Conservation (phyloP, 129 eudicot genomes). For the Flaveria trinervia region DNA sequence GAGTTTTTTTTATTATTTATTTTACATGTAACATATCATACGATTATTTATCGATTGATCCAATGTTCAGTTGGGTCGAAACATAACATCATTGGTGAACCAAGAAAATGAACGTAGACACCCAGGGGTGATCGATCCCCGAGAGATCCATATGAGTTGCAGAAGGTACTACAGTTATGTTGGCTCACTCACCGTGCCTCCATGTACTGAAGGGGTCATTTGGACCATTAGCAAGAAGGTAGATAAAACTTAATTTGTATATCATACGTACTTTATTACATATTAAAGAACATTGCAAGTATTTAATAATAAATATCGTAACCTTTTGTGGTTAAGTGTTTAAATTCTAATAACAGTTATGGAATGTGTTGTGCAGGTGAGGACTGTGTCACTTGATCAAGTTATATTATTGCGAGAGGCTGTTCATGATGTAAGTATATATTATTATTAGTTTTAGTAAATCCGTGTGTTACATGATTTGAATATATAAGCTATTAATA, state of each 20-base stretch:
- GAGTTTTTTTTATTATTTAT: not conserved
- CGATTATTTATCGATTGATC: not conserved
- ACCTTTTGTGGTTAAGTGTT: not conserved
- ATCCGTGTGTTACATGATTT: no score
- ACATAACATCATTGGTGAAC: slow-evolving; percentile 40
- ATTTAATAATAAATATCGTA: not conserved
- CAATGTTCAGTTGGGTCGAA: slow-evolving; percentile 28
- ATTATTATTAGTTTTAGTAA: no score
- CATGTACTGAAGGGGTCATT: slow-evolving; percentile 55
- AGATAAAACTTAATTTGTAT: not conserved
- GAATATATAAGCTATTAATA: no score
- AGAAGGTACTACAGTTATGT: slow-evolving; percentile 53
- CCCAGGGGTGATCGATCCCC: slow-evolving; percentile 43
- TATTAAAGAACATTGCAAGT: not conserved
- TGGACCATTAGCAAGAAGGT: slow-evolving; percentile 55
- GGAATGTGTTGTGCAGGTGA: slow-evolving; percentile 37
- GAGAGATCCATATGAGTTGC: slow-evolving; percentile 38
- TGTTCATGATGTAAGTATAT: slow-evolving; percentile 69
- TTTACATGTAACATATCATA: not conserved
- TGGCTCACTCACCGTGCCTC: slow-evolving; percentile 63
- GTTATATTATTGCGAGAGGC: slow-evolving; percentile 60
- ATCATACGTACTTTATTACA: not conserved
- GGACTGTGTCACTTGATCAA: slow-evolving; percentile 58
- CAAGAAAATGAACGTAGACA: slow-evolving; percentile 28
- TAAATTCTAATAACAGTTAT: not conserved